Evolutionary conservation across 805 yeast genomes (phyloP), one percentile per base, ranked within the genome.

Genomic region (Teunomyces funiuensis): DNA sequence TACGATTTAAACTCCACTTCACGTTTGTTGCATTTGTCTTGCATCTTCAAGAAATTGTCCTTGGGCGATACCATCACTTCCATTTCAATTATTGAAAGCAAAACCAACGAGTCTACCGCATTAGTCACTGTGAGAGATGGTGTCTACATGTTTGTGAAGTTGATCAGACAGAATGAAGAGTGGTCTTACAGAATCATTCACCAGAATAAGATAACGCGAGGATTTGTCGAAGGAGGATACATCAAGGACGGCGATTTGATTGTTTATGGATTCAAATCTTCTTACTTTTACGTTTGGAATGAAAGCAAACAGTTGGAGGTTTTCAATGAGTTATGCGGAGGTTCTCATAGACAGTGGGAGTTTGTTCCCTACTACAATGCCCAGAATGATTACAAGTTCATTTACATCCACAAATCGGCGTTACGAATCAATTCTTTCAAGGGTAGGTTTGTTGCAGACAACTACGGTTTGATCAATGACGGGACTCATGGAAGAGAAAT

Each of bases 401-500:
- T 73, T 16, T 85, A 79, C 55, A 79, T 85, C 9, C 80, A 80
- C 57, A 66, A 68, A 18, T 71, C 83, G 4, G 60, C 66, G 13
- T 57, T 83, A 29, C 61, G 64, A 37, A 51, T 77, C 16, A 69
- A 72, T 41, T 25, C 19, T 0, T 55, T 59, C 41, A 39, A 33
- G 7, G 45, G 42, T 20, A 48, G 60, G 28, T 61, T 63, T 30
- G 33, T 16, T 17, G 8, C 33, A 4, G 37, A 42, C 4, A 36
- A 42, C 2, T 41, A 52, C 36, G 69, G 69, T 0, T 42, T 69
- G 15, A 49, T 69, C 5, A 67, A 67, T 26, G 65, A 72, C 7
- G 97, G 97, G 0, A 73, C 88, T 1, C 98, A 93, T 60, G 99
- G 99, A 0, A 75, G 98, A 47, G 99, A 93, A 60, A 78, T 91